Base-by-base conservation (phyloP, 2,329 filamentous ascomycete genomes). In the Penicillium sp. region DNA sequence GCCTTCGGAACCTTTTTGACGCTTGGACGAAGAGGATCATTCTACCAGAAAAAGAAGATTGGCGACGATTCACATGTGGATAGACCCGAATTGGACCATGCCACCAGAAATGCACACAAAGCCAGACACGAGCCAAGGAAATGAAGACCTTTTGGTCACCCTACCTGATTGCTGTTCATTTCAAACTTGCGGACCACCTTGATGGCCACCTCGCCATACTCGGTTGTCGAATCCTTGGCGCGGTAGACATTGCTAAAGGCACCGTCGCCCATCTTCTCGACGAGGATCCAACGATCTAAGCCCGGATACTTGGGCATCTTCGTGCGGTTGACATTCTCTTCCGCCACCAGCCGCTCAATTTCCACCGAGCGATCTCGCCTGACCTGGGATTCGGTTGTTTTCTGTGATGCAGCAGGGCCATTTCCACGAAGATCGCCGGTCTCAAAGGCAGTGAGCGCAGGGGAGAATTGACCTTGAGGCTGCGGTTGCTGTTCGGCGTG, bases 151-250 rank as follows among this genome's bases (percentile, higher is more conserved):
- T 29, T 33, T 36, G 43, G 45, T 49, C 38, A 35, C 28, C 84
- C 89, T 79, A 98, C 93, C 88, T 97, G 93, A 75, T 85, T 89
- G 53, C 84, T 90, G 72, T 95, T 97, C 87, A 98, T 96, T 71
- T 98, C 93, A 65, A 88, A 97, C 72, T 97, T 97, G 62, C 93
- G 86, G 50, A 98, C 93, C 36, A 98, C 93, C 70, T 98, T 98
- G 77, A 98, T 97, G 56, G 91, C 93, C 21, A 93, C 89, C 63
- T 97, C 84, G 52, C 80, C 81, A 48, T 79, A 78, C 48, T 83
- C 75, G 27, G 86, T 85, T 4, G 81, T 77, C 31, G 68, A 76
- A 64, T 98, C 93, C 53, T 77, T 79, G 25, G 93, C 93, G 26
- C 87, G 83, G 69, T 97, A 98, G 51, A 98, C 93, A 60, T 97